phyloP scores from a whole-genome alignment of 257 asterid genomes.

The Solanum medicagineum region DNA sequence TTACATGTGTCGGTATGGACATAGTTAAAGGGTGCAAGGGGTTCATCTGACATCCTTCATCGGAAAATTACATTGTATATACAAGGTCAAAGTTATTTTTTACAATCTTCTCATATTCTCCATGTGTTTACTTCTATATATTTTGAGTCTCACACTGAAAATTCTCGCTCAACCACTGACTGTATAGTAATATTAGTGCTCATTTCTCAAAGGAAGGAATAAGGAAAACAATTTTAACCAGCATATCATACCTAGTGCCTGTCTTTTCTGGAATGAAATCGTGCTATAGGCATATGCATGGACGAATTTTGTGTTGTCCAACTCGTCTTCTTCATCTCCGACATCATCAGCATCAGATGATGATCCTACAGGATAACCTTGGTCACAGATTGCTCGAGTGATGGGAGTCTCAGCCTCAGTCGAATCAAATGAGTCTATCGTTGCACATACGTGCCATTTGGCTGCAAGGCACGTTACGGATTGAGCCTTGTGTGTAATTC shows the following conservation, averaged over 20 bases:
- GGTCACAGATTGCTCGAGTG: background rate
- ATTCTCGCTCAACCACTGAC: too few relatives aligned
- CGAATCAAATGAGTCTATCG: conserved; percentile 4
- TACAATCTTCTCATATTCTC: background rate
- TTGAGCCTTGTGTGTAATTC: conserved; percentile 16
- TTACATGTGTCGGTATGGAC: background rate
- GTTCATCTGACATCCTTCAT: background rate
- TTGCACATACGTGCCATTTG: conserved; percentile 18
- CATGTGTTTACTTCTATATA: background rate
- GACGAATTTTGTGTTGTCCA: conserved; percentile 5
- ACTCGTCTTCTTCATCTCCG: conserved; percentile 17
- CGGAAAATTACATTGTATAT: background rate
- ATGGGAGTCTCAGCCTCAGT: conserved; percentile 2
- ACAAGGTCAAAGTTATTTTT: background rate
- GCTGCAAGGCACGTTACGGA: conserved; percentile 13
- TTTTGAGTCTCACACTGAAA: background rate
- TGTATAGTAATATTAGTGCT: background rate
- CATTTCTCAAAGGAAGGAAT: background rate
- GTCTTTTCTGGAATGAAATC: conserved; percentile 16
- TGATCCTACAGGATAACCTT: background rate
- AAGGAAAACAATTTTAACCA: background rate
- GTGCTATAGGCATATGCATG: conserved; percentile 10
- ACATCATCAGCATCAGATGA: conserved; percentile 9
- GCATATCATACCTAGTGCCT: conserved; percentile 6
- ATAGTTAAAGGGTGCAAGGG: background rate